These are phyloP conservation scores for Penicillium cosmopolitanum DNA, from an alignment of 495 filamentous ascomycete species.

Conservation along the genomic window DNA sequence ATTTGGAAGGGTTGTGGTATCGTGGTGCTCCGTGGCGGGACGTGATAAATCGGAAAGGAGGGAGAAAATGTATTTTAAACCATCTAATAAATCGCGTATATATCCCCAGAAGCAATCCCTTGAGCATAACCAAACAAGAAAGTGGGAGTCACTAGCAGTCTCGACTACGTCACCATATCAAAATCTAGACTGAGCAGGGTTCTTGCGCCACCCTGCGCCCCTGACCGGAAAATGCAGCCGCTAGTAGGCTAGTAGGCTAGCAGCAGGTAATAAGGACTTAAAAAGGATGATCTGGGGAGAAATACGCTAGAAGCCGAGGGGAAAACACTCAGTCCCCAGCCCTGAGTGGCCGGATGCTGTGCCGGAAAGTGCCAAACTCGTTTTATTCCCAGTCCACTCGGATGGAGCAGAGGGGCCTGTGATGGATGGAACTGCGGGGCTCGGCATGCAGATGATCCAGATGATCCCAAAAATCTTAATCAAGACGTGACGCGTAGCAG, in stretches of 20 bases:
- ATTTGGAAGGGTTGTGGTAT: neutral
- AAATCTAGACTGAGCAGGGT: neutral
- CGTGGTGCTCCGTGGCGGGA: neutral
- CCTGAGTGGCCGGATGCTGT: too few species aligned
- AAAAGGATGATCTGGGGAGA: neutral
- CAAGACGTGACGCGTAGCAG: neutral
- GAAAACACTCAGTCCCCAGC: neutral
- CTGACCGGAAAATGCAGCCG: constrained; percentile 3
- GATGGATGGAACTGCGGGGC: constrained; percentile 4
- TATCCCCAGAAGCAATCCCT: neutral
- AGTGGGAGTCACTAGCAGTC: neutral
- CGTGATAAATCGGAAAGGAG: neutral
- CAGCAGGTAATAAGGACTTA: neutral
- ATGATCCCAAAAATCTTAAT: neutral
- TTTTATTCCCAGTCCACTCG: neutral
- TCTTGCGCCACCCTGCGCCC: neutral
- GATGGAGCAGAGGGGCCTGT: neutral
- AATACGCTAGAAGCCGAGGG: neutral
- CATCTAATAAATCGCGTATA: neutral
- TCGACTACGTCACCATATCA: constrained; percentile 8
- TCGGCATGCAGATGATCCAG: neutral
- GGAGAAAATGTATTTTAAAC: neutral
- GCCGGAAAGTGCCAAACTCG: too few species aligned
- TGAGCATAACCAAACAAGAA: neutral
- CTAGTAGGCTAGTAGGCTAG: neutral